A percentile compares a stretch with the other conserved stretches of the same genome.
phyloP scores from a whole-genome alignment of 257 asterid species.

The Paraleonurus japonicus region DNA sequence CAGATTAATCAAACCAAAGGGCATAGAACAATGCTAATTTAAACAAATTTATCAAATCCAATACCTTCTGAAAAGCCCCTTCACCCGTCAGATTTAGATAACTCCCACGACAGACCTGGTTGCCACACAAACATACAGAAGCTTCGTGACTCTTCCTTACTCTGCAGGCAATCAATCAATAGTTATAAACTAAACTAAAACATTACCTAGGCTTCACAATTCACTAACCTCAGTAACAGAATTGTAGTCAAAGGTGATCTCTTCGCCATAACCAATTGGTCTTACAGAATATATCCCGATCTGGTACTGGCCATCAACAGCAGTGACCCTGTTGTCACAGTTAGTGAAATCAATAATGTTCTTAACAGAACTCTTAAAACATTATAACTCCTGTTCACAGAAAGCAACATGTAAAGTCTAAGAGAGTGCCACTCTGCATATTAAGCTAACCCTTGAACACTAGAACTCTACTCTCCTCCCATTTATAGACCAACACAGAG shows the following conservation, averaged over 20 bases:
- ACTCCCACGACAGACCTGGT: constrained; percentile 99
- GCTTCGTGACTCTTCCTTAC: constrained; percentile 99
- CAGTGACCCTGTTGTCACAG: constrained; percentile 78
- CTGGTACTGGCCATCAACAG: constrained; percentile 99
- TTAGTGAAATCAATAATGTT: constrained; percentile 23
- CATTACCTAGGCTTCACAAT: constrained; percentile 20
- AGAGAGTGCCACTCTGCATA: background rate
- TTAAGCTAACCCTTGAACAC: background rate
- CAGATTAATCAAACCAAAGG: background rate
- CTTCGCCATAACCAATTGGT: constrained; percentile 94
- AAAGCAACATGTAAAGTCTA: background rate
- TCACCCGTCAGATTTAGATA: constrained; percentile 92
- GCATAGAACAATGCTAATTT: background rate
- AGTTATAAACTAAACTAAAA: constrained; percentile 14
- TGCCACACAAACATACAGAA: constrained; percentile 96
- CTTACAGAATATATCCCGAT: constrained; percentile 92
- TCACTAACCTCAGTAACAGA: constrained; percentile 94
- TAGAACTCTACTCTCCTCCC: constrained; percentile 1
- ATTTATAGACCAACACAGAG: background rate
- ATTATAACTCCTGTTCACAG: background rate
- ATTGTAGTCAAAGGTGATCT: constrained; percentile 94
- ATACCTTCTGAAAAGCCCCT: constrained; percentile 95
- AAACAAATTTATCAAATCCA: constrained; percentile 14
- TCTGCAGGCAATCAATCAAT: constrained; percentile 50
- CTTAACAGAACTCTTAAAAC: background rate